Base-by-base conservation (phyloP, 352 stramenopile species). In the Pythium rishiriense region DNA sequence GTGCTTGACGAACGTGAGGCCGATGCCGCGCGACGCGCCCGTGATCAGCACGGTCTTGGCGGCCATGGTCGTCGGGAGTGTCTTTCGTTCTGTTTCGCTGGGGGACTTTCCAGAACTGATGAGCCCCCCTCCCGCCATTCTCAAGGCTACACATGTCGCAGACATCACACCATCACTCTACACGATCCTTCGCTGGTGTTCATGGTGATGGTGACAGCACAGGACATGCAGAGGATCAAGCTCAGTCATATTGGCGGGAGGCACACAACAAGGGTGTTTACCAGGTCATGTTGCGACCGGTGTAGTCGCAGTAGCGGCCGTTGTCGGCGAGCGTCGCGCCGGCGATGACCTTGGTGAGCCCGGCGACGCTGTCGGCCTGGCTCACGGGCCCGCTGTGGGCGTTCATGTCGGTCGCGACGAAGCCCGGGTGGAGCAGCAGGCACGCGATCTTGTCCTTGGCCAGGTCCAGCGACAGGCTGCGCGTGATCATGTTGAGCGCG, bases 401-500 rank as follows among this genome's bases (percentile, higher is more conserved):
- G 19, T 66, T 74, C 63, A 91, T 89, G 15, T 74, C 79, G 22
- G 81, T 91, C 47, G 41, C 41, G n/a, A 90, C 79, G 49, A 78
- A 81, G 15, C 81, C 79, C 4, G 81, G 79, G 41, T 86, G 71
- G 24, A 83, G 31, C 21, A 84, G 62, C 11, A 88, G 35, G 8
- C 68, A 56, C 0, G 49, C 50, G 46, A 90, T 83, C 5, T 74
- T 79, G 39, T 83, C 59, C 17, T 50, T 39, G 56, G 75, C 68
- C 0, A 88, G 64, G 29, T 90, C 78, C 2, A 76, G 51, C 15
- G 73, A 58, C 24, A 90, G 43, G 48, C 26, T 45, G 68, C 49
- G 67, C 66, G 55, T 71, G 42, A 88, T 51, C 72, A 81, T 87
- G 66, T 94, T 94, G 29, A 90, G 60, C 14, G 82, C 85, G 1